phyloP scores from a whole-genome alignment of 2,329 filamentous ascomycete genomes.

The Thelonectria olida region DNA sequence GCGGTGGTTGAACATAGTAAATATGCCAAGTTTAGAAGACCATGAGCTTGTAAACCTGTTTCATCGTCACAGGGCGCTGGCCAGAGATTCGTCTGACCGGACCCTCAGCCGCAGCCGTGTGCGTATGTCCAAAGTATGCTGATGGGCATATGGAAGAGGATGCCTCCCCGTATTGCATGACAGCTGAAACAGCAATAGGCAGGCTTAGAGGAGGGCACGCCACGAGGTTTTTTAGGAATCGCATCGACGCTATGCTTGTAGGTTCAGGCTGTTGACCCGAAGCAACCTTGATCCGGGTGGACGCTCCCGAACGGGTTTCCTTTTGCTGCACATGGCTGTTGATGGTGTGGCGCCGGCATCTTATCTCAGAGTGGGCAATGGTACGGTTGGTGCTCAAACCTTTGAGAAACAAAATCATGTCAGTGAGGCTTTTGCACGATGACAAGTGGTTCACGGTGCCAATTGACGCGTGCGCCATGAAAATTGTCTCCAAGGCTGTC shows the following conservation, averaged over 20 bases:
- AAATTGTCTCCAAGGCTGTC: background rate
- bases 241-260: background rate
- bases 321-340: constrained; percentile 6
- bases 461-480: background rate
- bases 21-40: background rate
- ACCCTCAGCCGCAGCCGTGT: background rate
- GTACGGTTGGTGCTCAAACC: background rate
- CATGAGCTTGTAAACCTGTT: background rate
- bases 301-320: constrained; percentile 9
- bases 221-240: constrained; percentile 24
- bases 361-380: constrained; percentile 1
- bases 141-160: background rate
- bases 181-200: constrained; percentile 16
- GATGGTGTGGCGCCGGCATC: background rate
- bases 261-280: constrained; percentile 4
- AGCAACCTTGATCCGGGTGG: constrained; percentile 1
- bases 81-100: background rate
- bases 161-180: background rate
- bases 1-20: background rate
- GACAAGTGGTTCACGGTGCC: constrained; percentile 1
- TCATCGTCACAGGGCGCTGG: background rate
- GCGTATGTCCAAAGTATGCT: background rate
- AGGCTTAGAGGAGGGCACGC: constrained; percentile 18
- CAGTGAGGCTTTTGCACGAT: background rate
- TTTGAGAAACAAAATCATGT: background rate